Evolutionary conservation across 1,284 basidiomycete genomes (phyloP), one percentile per base, ranked within the genome.

Genomic region (Farysia itapuensis): DNA sequence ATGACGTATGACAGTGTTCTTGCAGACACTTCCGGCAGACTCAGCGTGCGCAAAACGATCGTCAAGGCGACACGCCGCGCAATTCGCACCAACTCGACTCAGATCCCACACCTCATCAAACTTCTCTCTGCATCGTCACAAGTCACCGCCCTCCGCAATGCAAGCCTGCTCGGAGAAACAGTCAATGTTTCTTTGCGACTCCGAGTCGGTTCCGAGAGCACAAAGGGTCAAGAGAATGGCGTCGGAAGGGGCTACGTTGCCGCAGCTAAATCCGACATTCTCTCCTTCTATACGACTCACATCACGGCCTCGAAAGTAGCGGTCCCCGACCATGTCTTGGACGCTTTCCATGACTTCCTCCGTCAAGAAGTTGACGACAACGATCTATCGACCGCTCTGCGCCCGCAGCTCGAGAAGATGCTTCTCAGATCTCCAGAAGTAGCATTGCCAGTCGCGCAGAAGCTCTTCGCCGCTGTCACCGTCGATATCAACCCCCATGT

Each of bases 381-480:
- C 2, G 70, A 71, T 18, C 38, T 74, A 15, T n/a, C 54, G 4
- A 24, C 35, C 12, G 43, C 57, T 2, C 41, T 75, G n/a, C 46
- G 69, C 9, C 73, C 73, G 7, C 52, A 70, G 19, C 64, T 75
- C 18, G 63, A 72, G 34, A 74, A 74, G 51, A 70, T 70, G 66
- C 56, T 74, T 6, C 64, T 74, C 0, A 56, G 72, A 24, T 73
- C 73, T 18, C 73, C 73, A 14, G 73, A 75, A 19, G 40, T 68
- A 0, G 60, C 64, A 8, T 48, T 72, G 5, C 56, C 58, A 4
- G 43, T 68, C n/a, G 58, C 64, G 3, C 35, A 33, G 23, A 32
- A 32, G 20, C 58, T 72, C 25, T 66, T 72, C 42, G 31, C 35
- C 20, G 40, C 47, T 14, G 43, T 48, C 52, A 43, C 47, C 19